Evolutionary conservation across 2,329 filamentous ascomycete genomes (phyloP).

Genomic region (Colletotrichum sp.): DNA sequence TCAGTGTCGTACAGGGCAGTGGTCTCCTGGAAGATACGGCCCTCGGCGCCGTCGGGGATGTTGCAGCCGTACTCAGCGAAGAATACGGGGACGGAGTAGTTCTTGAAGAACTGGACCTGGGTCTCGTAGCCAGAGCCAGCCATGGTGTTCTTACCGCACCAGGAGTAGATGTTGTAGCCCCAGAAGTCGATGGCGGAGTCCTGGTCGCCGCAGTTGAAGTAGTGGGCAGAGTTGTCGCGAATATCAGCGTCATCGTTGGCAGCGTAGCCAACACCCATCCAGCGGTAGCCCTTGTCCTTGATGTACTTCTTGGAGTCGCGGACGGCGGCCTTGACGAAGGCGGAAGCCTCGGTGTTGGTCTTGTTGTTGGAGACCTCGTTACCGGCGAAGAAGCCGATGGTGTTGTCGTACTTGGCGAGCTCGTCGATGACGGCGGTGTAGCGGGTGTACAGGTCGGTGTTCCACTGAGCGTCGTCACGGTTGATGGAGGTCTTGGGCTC

Average conservation of each 20-base stretch:
- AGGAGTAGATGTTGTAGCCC: constrained; percentile 99
- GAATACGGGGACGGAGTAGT: constrained; percentile 94
- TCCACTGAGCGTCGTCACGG: constrained; percentile 80
- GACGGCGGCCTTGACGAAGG: constrained; percentile 96
- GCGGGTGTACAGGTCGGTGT: constrained; percentile 75
- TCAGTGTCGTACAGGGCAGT: constrained; percentile 76
- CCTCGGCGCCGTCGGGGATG: constrained; percentile 59
- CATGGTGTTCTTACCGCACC: constrained; percentile 89
- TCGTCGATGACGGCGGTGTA: constrained; percentile 87
- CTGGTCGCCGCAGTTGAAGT: constrained; percentile 88
- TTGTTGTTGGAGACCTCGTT: constrained; percentile 93
- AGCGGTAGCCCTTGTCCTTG: constrained; percentile 76
- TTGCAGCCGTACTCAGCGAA: constrained; percentile 99
- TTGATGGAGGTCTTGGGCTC: constrained; percentile 86
- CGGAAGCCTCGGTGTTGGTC: constrained; percentile 88
- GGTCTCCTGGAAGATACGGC: constrained; percentile 86
- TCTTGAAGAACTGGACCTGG: constrained; percentile 83
- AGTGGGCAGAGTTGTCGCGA: constrained; percentile 81
- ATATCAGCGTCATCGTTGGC: constrained; percentile 91
- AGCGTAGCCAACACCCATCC: constrained; percentile 90
- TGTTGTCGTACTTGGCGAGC: constrained; percentile 84
- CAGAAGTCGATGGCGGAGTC: constrained; percentile 86
- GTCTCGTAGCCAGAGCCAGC: constrained; percentile 78
- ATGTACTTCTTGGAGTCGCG: constrained; percentile 97
- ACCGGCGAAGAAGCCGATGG: constrained; percentile 96